Evolutionary conservation across 2,329 filamentous ascomycete genomes (phyloP).

Genomic region (Paraconiothyrium brasiliense): DNA sequence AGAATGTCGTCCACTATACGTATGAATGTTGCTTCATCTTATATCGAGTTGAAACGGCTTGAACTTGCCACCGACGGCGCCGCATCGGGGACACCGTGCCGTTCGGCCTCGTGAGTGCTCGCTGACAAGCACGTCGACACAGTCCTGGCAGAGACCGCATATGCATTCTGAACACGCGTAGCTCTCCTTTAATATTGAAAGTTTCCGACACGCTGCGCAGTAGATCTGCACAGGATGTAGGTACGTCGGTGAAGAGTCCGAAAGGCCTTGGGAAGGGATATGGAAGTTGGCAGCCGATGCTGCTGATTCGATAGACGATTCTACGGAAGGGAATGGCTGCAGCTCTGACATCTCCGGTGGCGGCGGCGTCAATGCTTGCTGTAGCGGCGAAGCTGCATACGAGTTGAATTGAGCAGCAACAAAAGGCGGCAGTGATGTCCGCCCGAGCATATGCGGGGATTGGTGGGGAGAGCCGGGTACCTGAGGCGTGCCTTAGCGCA

Average conservation of each 20-base stretch:
- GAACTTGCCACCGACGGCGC: slow-evolving; percentile 80
- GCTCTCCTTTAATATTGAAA: slow-evolving; percentile 80
- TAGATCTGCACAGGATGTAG: slow-evolving; percentile 78
- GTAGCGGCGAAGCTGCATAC: slow-evolving; percentile 89
- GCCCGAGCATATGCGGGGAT: slow-evolving; percentile 61
- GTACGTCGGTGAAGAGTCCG: slow-evolving; percentile 68
- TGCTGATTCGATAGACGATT: slow-evolving; percentile 74
- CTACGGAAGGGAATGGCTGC: slow-evolving; percentile 88
- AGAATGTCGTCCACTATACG: slow-evolving; percentile 2
- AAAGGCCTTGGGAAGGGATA: slow-evolving; percentile 61
- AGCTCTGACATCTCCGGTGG: slow-evolving; percentile 56
- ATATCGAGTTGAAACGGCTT: slow-evolving; percentile 88
- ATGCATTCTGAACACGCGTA: slow-evolving; percentile 98
- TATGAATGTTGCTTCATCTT: slow-evolving; percentile 61
- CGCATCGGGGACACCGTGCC: slow-evolving; percentile 78
- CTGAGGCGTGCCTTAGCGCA: slow-evolving; percentile 42
- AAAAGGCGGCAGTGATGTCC: slow-evolving; percentile 69
- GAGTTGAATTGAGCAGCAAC: slow-evolving; percentile 64
- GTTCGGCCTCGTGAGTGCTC: slow-evolving; percentile 75
- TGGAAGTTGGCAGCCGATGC: slow-evolving; percentile 77
- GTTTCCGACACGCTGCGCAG: slow-evolving; percentile 84
- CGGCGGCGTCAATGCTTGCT: slow-evolving; percentile 89
- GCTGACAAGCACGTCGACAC: slow-evolving; percentile 80
- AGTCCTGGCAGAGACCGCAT: slow-evolving; percentile 88
- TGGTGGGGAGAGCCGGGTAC: slow-evolving; percentile 61